Base-by-base conservation (phyloP, 768 basidiomycete genomes). In the Suillus subaureus region DNA sequence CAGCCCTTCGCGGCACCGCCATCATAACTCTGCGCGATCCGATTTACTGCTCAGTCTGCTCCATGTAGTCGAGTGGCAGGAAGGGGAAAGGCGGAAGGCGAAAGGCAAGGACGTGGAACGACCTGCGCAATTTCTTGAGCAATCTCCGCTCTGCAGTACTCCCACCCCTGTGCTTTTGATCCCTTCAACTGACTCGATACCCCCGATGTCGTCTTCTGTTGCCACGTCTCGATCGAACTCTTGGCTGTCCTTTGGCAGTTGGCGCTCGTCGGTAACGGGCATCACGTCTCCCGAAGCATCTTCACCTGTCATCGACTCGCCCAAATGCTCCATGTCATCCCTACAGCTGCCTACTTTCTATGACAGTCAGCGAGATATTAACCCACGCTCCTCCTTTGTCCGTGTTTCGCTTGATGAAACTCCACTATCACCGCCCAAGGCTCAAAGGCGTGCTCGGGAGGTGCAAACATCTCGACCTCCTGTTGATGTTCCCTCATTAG, bases 31-130 rank as follows among this genome's bases (percentile, higher is more conserved):
- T 15, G 45, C 70, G 7, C 74, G 72, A 16, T 65, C 71, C 8
- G 81, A 82, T 60, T 74, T 87, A 8, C 71, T 87, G 61, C 79
- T 82, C 43, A 75, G 71, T 6, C 74, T 87, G 21, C 78, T 87
- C 26, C 74, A 78, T 49, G 78, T 79, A 56, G 79, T 82, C 28
- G 78, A 83, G 63, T 80, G 78, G 75, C 79, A 78, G 52, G 75
- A 80, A 9, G 79, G 74, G 6, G 81, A 82, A 63, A 75, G 79
- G 61, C 67, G 74, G 13, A 71, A 74, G 72, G 70, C 72, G 69
- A 73, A 84, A 76, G 76, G 82, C 67, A 75, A 83, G 74, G 76
- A 78, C 47, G 77, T 79, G 12, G 81, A 80, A 7, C 79, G 77
- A 9, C 73, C 78, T 15, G 65, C 63, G 13, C 70, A 70, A n/a